Conservation (phyloP, 1,139 yeast genomes). For the Torulaspora globosa region DNA sequence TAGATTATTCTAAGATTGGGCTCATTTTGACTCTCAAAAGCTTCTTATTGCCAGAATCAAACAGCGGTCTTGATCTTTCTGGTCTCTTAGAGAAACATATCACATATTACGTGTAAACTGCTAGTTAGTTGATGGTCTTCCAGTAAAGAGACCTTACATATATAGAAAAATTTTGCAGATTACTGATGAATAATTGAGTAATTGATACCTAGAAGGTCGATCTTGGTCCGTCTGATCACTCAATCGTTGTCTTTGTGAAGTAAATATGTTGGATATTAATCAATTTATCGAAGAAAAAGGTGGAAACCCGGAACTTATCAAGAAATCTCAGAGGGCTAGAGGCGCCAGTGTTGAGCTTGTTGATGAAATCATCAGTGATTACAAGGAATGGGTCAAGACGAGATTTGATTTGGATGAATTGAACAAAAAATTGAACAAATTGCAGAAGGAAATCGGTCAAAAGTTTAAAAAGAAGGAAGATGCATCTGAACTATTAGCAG, state of each 20-base stretch:
- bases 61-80: not conserved
- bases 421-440: conserved; percentile 79
- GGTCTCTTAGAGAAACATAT: conserved; percentile 1
- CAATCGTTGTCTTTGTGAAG: not conserved
- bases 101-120: not conserved
- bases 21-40: not conserved
- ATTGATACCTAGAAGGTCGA: too few relatives aligned
- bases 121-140: too few relatives aligned
- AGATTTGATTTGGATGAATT: conserved; percentile 88
- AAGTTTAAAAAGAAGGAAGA: conserved; percentile 95
- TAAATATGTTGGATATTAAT: conserved; percentile 78
- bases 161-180: conserved; percentile 4
- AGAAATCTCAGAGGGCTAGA: conserved; percentile 87
- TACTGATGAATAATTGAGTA: not conserved
- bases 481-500: conserved; percentile 72
- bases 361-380: conserved; percentile 87
- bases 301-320: conserved; percentile 86
- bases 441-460: conserved; percentile 88
- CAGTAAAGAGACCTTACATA: too few relatives aligned
- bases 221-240: not conserved
- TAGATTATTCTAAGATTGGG: too few relatives aligned
- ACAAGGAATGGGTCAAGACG: conserved; percentile 87
- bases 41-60: not conserved
- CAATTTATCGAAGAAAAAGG: conserved; percentile 94
- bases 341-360: conserved; percentile 92